Base-by-base conservation (phyloP, 768 basidiomycete genomes). In the Boletales sp. region DNA sequence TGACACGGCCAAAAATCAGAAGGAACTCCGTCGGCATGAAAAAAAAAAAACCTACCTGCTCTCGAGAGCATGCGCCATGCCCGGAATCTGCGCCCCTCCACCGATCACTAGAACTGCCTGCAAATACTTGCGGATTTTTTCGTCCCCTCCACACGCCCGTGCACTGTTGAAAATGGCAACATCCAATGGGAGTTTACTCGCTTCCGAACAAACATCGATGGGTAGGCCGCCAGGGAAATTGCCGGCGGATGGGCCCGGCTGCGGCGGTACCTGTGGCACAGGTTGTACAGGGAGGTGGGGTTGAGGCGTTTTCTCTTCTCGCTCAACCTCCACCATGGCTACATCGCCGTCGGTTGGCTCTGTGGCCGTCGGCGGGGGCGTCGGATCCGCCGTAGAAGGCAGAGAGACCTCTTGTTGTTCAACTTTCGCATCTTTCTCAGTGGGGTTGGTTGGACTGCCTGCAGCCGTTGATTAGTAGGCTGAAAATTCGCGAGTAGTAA, bases 111-210 rank as follows among this genome's bases (percentile, higher is more conserved):
- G 72, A 17, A 96, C 86, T 3, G 87, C 89, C 61, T 89, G 85
- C 25, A 94, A 77, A 62, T 94, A 90, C 64, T 93, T 91, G 56
- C 87, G 84, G 56, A 91, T 86, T 69, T 90, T 90, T 28, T 95
- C 93, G 56, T 93, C 90, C 3, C 87, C 85, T 4, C 88, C 90
- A 5, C 86, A 87, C 2, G 90, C 86, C n/a, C 91, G 78, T 9
- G 91, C 82, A 57, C 91, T 89, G 64, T 95, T 94, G 70, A 90
- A 90, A 53, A 96, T 89, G 8, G 92, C 94, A 10, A 94, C 87
- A 62, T 96, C 94, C 48, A 96, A 72, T 2, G 94, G 93, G 36
- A 94, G 74, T 66, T 94, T 94, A 68, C 86, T 85, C 17, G 93
- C 87, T 70, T 94, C 93, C 59, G 82, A 84, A 48, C 77, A 78